These are phyloP conservation scores for Monosporascus sp. DNA, from an alignment of 2,329 filamentous ascomycete genomes.

Conservation along the genomic window DNA sequence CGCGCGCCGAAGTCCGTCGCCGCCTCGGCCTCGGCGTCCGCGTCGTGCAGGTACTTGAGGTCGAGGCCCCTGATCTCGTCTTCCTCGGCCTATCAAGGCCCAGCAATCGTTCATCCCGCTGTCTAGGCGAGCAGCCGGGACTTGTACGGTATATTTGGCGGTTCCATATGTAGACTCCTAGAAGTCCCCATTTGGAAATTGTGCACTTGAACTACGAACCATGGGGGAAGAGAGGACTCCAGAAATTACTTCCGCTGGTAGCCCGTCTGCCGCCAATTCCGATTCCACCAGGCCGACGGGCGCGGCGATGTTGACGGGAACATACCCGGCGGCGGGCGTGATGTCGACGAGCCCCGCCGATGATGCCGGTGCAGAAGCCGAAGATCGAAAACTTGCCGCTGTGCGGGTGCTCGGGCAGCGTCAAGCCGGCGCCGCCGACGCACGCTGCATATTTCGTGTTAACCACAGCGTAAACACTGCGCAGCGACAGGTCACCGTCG, in stretches of 20 bases:
- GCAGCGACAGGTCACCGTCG: slow-evolving; percentile 44
- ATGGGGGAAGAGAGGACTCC: no score
- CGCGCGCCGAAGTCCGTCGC: neutral
- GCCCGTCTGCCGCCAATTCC: slow-evolving; percentile 50
- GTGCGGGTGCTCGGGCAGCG: slow-evolving; percentile 45
- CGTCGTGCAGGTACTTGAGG: slow-evolving; percentile 41
- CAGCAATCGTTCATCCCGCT: no score
- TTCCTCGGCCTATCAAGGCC: slow-evolving; percentile 35
- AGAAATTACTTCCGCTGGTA: slow-evolving; percentile 33
- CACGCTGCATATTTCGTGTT: slow-evolving; percentile 56
- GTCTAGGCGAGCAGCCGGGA: no score
- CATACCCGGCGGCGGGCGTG: slow-evolving; percentile 52
- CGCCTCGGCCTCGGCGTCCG: slow-evolving; percentile 1
- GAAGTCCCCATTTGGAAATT: no score
- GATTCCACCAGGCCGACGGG: slow-evolving; percentile 49
- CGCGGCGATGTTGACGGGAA: slow-evolving; percentile 45
- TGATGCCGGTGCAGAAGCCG: slow-evolving; percentile 49
- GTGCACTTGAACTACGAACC: no score
- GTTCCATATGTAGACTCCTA: no score
- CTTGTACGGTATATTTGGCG: no score
- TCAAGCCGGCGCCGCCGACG: slow-evolving; percentile 49
- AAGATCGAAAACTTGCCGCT: slow-evolving; percentile 44
- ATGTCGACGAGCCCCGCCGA: slow-evolving; percentile 53
- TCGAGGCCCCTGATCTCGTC: slow-evolving; percentile 51
- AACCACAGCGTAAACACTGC: slow-evolving; percentile 50